Conservation (phyloP, 176 grass and related monocot genomes). For the Coix lacrymajobi region DNA sequence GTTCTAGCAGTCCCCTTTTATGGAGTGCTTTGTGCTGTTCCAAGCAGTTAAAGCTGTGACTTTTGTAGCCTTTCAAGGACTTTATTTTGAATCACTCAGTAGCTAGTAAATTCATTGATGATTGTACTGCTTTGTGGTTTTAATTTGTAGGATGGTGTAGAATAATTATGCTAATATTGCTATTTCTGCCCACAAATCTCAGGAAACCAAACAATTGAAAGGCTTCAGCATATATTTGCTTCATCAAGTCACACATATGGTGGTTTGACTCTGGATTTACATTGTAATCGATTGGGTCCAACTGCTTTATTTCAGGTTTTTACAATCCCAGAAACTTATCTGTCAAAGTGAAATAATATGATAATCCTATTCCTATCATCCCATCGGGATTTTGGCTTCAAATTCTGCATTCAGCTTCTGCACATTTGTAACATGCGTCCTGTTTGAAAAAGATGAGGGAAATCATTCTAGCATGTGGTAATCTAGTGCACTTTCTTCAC, state of each 20-base stretch:
- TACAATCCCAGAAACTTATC: conserved; percentile 1
- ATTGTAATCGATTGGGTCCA: conserved; percentile 92
- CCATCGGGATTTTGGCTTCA: neutral
- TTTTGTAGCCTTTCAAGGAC: neutral
- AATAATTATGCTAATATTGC: neutral
- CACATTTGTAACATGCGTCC: neutral
- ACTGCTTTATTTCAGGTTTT: conserved; percentile 96
- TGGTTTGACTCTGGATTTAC: conserved; percentile 89
- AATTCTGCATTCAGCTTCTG: neutral
- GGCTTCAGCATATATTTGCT: conserved; percentile 83
- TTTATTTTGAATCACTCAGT: neutral
- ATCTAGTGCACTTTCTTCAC: neutral
- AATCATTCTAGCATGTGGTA: neutral
- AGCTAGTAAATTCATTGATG: too few species aligned
- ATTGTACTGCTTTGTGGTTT: neutral
- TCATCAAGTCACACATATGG: conserved; percentile 88
- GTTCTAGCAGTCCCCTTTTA: neutral
- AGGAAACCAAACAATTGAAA: conserved; percentile 97
- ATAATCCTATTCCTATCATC: neutral
- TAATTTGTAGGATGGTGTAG: neutral
- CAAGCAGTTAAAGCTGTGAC: neutral
- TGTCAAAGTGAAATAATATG: conserved; percentile 19
- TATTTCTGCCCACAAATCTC: conserved; percentile 24
- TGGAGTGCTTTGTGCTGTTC: neutral
- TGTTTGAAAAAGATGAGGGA: neutral